phyloP scores from a whole-genome alignment of 495 filamentous ascomycete genomes.

The Jackrogersella multiformis region DNA sequence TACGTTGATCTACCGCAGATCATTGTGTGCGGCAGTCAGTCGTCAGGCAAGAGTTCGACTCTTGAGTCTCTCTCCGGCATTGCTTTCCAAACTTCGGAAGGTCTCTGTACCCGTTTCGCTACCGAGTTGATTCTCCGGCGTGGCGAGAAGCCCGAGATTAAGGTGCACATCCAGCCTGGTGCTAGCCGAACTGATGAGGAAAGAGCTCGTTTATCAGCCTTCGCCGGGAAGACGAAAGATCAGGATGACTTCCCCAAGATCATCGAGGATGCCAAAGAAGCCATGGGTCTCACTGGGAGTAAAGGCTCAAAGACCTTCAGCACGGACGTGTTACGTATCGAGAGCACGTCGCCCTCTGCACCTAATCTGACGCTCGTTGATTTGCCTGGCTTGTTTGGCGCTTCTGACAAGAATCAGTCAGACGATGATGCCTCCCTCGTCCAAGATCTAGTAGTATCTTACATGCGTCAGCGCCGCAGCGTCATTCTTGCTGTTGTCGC shows the following conservation, averaged over 20 bases:
- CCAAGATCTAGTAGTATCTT: conserved; percentile 54
- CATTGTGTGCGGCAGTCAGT: conserved; percentile 73
- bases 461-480: conserved; percentile 58
- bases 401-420: conserved; percentile 54
- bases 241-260: conserved; percentile 50
- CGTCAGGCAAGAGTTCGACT: conserved; percentile 70
- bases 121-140: conserved; percentile 67
- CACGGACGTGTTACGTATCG: conserved; percentile 59
- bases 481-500: conserved; percentile 64
- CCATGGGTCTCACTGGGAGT: conserved; percentile 47
- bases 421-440: conserved; percentile 54
- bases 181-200: conserved; percentile 44
- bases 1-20: conserved; percentile 69
- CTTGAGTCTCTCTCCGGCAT: conserved; percentile 73
- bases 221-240: conserved; percentile 47
- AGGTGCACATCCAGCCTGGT: conserved; percentile 52
- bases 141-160: conserved; percentile 41
- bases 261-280: conserved; percentile 57
- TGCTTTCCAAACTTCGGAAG: conserved; percentile 63
- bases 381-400: conserved; percentile 62
- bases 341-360: conserved; percentile 59
- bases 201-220: conserved; percentile 42
- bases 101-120: conserved; percentile 65
- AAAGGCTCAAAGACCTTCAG: conserved; percentile 48
- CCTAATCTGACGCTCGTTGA: conserved; percentile 66